phyloP scores from a whole-genome alignment of 2,329 filamentous ascomycete genomes.

The Aspergillus clavatus region DNA sequence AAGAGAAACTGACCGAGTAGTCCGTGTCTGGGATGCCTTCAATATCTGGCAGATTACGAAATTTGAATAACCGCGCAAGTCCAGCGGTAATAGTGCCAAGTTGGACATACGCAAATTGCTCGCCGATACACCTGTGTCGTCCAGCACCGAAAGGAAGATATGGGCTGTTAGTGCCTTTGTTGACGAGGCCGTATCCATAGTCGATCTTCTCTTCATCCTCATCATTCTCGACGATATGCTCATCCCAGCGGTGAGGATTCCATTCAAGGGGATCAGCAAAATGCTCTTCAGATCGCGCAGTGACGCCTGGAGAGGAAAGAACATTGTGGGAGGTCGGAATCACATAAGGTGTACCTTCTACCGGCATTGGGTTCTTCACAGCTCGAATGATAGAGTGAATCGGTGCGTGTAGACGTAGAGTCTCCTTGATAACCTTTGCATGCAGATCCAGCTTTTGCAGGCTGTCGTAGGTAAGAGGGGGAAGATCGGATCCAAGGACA shows the following conservation, averaged over 20 bases:
- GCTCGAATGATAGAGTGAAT: conserved; percentile 94
- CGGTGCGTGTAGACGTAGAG: conserved; percentile 81
- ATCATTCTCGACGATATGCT: conserved; percentile 45
- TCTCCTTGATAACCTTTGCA: conserved; percentile 83
- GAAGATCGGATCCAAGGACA: conserved; percentile 68
- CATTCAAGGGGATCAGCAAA: conserved; percentile 79
- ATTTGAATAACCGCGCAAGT: conserved; percentile 72
- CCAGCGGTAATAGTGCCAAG: conserved; percentile 77
- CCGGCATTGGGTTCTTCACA: conserved; percentile 80
- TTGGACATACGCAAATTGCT: conserved; percentile 93
- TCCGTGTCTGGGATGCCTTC: conserved; percentile 47
- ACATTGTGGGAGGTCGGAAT: conserved; percentile 77
- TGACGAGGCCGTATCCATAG: conserved; percentile 89
- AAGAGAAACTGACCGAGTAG: conserved; percentile 45
- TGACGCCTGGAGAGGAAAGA: conserved; percentile 79
- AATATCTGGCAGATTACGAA: conserved; percentile 53
- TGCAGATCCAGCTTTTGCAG: conserved; percentile 76
- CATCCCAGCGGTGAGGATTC: conserved; percentile 89
- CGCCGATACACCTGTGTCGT: conserved; percentile 88
- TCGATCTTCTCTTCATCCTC: conserved; percentile 72
- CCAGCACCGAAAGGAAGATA: conserved; percentile 94
- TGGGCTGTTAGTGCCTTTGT: conserved; percentile 81
- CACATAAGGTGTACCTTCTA: conserved; percentile 76
- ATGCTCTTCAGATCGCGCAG: conserved; percentile 63
- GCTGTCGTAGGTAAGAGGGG: conserved; percentile 69